Conservation (phyloP, 768 basidiomycete species). For the Gloeopeniophorella convolvens region DNA sequence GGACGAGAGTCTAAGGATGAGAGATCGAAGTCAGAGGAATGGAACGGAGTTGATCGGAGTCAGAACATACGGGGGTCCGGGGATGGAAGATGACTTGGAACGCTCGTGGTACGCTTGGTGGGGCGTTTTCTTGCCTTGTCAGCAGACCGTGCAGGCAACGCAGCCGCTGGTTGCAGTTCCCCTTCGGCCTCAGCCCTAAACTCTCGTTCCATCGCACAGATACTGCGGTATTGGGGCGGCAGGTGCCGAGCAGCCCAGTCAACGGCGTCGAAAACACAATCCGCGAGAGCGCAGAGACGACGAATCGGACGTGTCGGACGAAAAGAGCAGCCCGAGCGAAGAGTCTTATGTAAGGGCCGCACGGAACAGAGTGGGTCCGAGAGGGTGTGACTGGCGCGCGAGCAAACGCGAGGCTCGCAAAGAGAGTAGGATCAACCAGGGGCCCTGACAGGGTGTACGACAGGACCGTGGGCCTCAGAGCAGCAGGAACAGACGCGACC, state of each 20-base stretch:
- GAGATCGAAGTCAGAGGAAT: constrained; percentile 8
- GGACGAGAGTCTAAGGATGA: constrained; percentile 17
- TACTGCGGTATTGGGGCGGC: constrained; percentile 2
- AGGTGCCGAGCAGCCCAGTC: constrained; percentile 12
- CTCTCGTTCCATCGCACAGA: constrained; percentile 13
- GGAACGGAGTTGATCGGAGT: constrained; percentile 4
- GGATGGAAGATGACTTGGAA: constrained; percentile 15
- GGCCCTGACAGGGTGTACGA: too few relatives aligned
- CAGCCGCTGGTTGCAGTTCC: constrained; percentile 5
- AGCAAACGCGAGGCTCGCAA: neutral
- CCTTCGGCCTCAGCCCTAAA: constrained; percentile 10
- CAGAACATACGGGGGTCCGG: constrained; percentile 18
- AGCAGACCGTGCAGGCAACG: constrained; percentile 14
- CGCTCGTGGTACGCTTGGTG: constrained; percentile 5
- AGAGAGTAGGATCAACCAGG: neutral
- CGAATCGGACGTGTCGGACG: too few relatives aligned
- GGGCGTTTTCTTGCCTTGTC: constrained; percentile 19
- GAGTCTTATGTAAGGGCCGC: constrained; percentile 12
- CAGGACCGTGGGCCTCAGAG: neutral
- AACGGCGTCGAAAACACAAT: constrained; percentile 10
- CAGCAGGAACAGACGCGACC: neutral
- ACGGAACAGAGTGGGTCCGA: constrained; percentile 16
- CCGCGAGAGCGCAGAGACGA: neutral
- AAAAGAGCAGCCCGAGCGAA: neutral
- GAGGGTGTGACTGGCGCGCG: neutral